phyloP scores from a whole-genome alignment of 1,284 basidiomycete species.

The Cutaneotrichosporon cutaneum region DNA sequence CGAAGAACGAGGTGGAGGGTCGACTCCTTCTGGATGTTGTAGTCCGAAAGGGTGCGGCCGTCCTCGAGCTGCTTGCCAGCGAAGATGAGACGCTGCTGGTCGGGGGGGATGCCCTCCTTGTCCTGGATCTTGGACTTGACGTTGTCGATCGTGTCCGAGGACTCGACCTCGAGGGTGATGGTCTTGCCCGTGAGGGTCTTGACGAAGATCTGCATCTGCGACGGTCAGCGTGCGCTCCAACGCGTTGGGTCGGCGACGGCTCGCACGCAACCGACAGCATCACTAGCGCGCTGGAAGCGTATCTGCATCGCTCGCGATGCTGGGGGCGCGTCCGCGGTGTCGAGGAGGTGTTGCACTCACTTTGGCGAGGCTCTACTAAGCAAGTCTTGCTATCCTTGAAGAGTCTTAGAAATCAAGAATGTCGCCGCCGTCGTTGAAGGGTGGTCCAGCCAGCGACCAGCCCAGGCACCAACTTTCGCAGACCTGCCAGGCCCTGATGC shows the following conservation, averaged over 20 bases:
- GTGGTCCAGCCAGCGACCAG: background rate
- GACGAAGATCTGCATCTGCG: slow-evolving; percentile 22
- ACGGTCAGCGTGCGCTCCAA: background rate
- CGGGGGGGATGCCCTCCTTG: slow-evolving; percentile 79
- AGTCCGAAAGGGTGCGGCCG: slow-evolving; percentile 83
- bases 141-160: slow-evolving; percentile 93
- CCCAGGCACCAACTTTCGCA: slow-evolving; percentile 1
- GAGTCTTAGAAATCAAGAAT: slow-evolving; percentile 10
- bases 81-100: slow-evolving; percentile 97
- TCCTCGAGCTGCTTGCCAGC: slow-evolving; percentile 98
- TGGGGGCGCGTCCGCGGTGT: background rate
- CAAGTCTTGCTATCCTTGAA: slow-evolving; percentile 10
- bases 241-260: too few relatives aligned
- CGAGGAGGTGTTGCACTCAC: background rate
- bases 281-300: background rate
- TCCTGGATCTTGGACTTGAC: slow-evolving; percentile 96
- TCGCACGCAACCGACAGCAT: too few relatives aligned
- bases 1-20: slow-evolving; percentile 95
- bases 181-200: slow-evolving; percentile 89
- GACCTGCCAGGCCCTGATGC: background rate
- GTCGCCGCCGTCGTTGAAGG: background rate
- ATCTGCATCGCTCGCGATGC: background rate
- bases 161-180: slow-evolving; percentile 88
- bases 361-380: slow-evolving; percentile 8
- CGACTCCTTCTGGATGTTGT: slow-evolving; percentile 95